phyloP scores from a whole-genome alignment of 208 protist species.

The Entamoeba dispar region DNA sequence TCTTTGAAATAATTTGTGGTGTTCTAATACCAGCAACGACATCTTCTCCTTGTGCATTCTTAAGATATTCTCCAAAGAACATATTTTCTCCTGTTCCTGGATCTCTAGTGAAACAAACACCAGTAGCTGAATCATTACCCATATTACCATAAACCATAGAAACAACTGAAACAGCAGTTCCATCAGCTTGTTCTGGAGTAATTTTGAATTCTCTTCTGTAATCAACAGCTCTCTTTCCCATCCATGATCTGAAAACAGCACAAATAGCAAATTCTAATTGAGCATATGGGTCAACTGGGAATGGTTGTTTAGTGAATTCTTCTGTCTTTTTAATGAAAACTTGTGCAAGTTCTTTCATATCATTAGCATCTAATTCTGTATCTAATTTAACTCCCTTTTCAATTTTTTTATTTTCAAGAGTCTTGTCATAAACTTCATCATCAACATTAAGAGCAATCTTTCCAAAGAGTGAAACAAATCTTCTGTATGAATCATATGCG shows the following conservation, averaged over 20 bases:
- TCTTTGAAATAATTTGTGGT: conserved; percentile 43
- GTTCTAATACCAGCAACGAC: conserved; percentile 75
- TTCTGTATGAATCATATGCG: conserved; percentile 69
- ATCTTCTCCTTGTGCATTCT: conserved; percentile 74
- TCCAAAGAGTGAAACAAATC: conserved; percentile 73
- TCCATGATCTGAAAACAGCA: conserved; percentile 67
- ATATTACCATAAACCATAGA: conserved; percentile 76
- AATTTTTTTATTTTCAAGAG: conserved; percentile 49
- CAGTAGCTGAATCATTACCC: conserved; percentile 60
- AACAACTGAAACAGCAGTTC: conserved; percentile 73
- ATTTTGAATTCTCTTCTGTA: conserved; percentile 67
- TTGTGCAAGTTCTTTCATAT: conserved; percentile 27
- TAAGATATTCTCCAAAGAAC: conserved; percentile 71
- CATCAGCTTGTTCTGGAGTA: conserved; percentile 42
- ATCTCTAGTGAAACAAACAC: conserved; percentile 70
- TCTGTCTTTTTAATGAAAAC: too few relatives aligned
- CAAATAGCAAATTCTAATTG: conserved; percentile 40
- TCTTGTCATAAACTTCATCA: conserved; percentile 57
- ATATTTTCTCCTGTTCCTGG: conserved; percentile 62
- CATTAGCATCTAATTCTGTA: conserved; percentile 49
- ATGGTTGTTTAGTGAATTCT: too few relatives aligned
- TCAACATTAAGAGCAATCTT: conserved; percentile 62
- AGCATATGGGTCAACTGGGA: too few relatives aligned
- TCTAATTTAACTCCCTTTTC: conserved; percentile 49
- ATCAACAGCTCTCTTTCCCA: conserved; percentile 54